Conservation (phyloP, 495 filamentous ascomycete genomes). For the Aspergillus ellipticus region DNA sequence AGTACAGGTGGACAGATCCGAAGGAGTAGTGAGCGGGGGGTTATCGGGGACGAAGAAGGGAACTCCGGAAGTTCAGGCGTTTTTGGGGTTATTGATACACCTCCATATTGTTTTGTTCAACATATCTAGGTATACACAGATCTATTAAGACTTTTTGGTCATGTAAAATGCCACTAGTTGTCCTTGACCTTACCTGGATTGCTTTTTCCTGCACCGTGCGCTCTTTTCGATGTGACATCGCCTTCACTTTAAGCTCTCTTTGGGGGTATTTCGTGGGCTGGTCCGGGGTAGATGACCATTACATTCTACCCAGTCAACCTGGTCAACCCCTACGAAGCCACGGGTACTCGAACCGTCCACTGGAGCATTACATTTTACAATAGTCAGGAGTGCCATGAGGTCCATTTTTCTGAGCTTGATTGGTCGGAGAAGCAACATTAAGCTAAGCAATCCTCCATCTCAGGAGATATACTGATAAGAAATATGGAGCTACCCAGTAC, state of each 20-base stretch:
- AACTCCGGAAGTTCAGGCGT: conserved; percentile 10
- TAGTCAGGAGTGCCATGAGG: too few species aligned
- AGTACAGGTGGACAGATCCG: neutral
- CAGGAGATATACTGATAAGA: neutral
- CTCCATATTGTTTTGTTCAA: neutral
- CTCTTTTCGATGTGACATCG: too few species aligned
- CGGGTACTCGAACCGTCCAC: too few species aligned
- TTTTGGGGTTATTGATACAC: conserved; percentile 11
- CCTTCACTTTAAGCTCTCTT: too few species aligned
- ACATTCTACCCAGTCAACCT: too few species aligned
- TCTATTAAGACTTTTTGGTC: neutral
- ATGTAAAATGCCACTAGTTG: neutral
- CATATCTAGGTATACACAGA: neutral
- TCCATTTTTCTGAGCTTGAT: too few species aligned
- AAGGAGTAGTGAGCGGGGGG: neutral
- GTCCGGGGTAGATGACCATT: too few species aligned
- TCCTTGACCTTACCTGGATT: too few species aligned
- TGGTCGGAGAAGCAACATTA: neutral
- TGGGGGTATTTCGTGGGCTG: too few species aligned
- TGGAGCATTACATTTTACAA: too few species aligned
- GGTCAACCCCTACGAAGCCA: too few species aligned
- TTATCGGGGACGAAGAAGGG: neutral
- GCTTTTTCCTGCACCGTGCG: too few species aligned
- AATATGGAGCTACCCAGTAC: neutral
- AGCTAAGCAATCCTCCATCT: neutral